Evolutionary conservation across 106 monocot genomes (phyloP), one percentile per base, ranked within the genome.

Genomic region (Dioscorea dumetorum): DNA sequence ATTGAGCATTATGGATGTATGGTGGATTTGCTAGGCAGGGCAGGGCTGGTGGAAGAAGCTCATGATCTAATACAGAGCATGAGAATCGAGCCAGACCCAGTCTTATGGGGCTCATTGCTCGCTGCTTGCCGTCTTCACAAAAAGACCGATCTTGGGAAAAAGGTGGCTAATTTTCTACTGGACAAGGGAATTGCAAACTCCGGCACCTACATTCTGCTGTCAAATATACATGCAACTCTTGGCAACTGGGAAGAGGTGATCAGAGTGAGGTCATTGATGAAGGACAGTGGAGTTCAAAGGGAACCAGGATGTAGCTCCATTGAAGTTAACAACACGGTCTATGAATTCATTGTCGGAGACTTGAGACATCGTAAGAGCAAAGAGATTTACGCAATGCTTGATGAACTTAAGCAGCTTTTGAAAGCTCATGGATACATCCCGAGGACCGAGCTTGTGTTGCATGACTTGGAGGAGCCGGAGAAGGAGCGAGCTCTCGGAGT

Each of bases 1-100:
- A 77, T 93, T 13, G 88, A 93, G 79, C 93, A 93, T 57, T 93
- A 81, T 61, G 88, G 93, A 17, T 93, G 93, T 78, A 74, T 88
- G 52, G 79, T 88, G 2, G 93, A 93, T 61, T 81, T 93, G 8
- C 81, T 93, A 11, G 90, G 93, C 0, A 86, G 93, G 20, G 84
- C 90, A 2, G 90, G 93, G 31, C 50, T 84, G 0, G 76, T 94
- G 13, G 84, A 90, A 24, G 93, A 94, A 67, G 93, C 93, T 0
- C 86, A 87, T 32, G 78, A 82, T 19, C 71, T 89, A 9, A 80
- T 82, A 9, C 66, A 62, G 67, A 75, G 58, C 60, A 87, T 90
- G 90, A 76, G 33, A 33, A 67, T 84, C 16, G 33, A 81, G 49
- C 87, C 90, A 0, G 94, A 94, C 54, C 9, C 61, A 0, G 80